phyloP scores from a whole-genome alignment of 2,329 filamentous ascomycete genomes.

The Pseudocercospora eumusae region DNA sequence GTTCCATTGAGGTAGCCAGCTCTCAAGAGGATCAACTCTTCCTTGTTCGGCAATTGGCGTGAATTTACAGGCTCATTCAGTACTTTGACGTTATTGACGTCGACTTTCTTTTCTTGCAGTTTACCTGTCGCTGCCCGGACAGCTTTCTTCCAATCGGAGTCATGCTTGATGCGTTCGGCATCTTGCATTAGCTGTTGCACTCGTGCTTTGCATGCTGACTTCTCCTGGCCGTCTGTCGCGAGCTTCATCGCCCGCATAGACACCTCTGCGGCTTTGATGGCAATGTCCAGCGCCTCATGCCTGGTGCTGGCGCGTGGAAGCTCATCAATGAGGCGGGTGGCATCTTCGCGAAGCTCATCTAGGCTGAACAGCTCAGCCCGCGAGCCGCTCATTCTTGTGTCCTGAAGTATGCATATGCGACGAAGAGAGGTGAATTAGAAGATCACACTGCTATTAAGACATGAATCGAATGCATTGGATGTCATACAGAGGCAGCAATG shows the following conservation, averaged over 20 bases:
- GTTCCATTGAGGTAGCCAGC: slow-evolving; percentile 80
- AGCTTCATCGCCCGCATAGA: slow-evolving; percentile 75
- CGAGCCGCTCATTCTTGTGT: neutral
- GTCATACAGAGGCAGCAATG: neutral
- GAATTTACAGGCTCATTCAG: slow-evolving; percentile 56
- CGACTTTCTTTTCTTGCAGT: slow-evolving; percentile 7
- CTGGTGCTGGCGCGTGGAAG: slow-evolving; percentile 30
- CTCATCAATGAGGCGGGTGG: slow-evolving; percentile 26
- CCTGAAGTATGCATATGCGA: neutral
- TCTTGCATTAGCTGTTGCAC: slow-evolving; percentile 66
- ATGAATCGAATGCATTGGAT: neutral
- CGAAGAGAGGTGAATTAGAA: neutral
- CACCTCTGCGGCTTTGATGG: slow-evolving; percentile 75
- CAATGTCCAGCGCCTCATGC: slow-evolving; percentile 68
- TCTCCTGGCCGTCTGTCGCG: slow-evolving; percentile 63
- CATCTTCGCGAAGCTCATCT: slow-evolving; percentile 29
- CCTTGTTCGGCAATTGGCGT: slow-evolving; percentile 67
- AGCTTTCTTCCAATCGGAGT: slow-evolving; percentile 33
- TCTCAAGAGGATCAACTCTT: slow-evolving; percentile 74
- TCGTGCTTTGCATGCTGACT: slow-evolving; percentile 66
- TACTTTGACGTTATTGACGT: slow-evolving; percentile 35
- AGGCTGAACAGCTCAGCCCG: slow-evolving; percentile 16
- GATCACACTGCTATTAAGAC: neutral
- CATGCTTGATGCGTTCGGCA: slow-evolving; percentile 73
- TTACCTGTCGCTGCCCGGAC: slow-evolving; percentile 7